A percentile compares a stretch with the other conserved stretches of the same genome.
Conservation (phyloP, 2,329 filamentous ascomycete species). For the Colletotrichum noveboracense region DNA sequence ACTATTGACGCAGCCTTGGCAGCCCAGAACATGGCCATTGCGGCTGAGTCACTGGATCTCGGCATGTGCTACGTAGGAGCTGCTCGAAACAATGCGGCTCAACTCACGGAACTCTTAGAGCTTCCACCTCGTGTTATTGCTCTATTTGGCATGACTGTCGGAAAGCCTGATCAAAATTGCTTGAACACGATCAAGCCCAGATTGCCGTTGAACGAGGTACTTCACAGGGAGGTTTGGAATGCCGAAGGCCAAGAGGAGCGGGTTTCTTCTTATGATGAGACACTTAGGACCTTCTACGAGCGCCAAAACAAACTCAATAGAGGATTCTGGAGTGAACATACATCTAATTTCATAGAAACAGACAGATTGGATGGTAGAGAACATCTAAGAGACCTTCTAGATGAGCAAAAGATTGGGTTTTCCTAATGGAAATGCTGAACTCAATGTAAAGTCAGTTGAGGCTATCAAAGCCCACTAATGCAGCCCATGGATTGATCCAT, state of each 20-base stretch:
- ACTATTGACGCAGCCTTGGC: neutral
- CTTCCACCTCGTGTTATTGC: neutral
- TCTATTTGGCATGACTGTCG: neutral
- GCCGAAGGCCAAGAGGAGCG: neutral
- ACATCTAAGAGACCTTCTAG: neutral
- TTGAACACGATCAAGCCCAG: neutral
- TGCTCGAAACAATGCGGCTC: neutral
- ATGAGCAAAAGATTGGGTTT: neutral
- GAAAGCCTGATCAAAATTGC: neutral
- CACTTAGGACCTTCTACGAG: neutral
- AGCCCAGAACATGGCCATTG: neutral
- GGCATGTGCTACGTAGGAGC: neutral
- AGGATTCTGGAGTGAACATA: neutral
- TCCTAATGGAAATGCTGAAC: neutral
- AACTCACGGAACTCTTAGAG: neutral
- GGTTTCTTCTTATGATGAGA: neutral
- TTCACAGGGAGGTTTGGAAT: neutral
- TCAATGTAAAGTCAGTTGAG: neutral
- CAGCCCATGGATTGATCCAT: neutral
- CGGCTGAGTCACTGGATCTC: neutral
- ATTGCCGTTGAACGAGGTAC: neutral
- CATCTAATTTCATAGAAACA: accelerated
- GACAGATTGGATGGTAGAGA: neutral
- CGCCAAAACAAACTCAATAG: neutral
- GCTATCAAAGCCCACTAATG: accelerated